phyloP scores from a whole-genome alignment of 164 flowering plant genomes.

The Dillenia suffruticosa region DNA sequence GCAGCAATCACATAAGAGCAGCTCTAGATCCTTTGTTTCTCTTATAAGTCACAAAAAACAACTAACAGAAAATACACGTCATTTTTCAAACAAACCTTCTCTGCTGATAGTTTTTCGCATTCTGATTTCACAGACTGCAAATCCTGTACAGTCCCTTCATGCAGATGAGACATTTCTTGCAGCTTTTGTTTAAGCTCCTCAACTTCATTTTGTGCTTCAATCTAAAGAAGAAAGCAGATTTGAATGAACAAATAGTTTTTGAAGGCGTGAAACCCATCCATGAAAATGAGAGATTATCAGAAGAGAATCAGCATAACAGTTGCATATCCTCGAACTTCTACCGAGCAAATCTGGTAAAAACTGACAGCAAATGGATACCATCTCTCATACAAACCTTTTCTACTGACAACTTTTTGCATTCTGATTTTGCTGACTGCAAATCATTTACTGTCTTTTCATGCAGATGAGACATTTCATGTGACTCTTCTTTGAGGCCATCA shows the following conservation, averaged over 20 bases:
- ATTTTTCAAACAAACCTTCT: constrained; percentile 47
- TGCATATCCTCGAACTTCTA: too few species aligned
- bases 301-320: too few species aligned
- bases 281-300: background rate
- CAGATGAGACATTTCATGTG: constrained; percentile 29
- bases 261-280: background rate
- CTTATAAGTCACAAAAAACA: too few species aligned
- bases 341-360: too few species aligned
- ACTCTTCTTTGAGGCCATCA: constrained; percentile 29
- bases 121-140: constrained; percentile 42
- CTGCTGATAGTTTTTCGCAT: constrained; percentile 31
- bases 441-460: constrained; percentile 42
- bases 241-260: background rate
- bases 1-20: too few species aligned
- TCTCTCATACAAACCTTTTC: constrained; percentile 49
- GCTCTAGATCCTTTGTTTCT: too few species aligned
- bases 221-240: constrained; percentile 4
- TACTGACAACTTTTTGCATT: constrained; percentile 31
- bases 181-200: constrained; percentile 33
- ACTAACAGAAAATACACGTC: background rate
- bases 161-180: constrained; percentile 28
- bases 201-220: constrained; percentile 32
- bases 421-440: constrained; percentile 39
- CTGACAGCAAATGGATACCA: background rate
- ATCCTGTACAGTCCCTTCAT: constrained; percentile 40